Base-by-base conservation (phyloP, 257 asterid genomes). In the Jasminum sambac region DNA sequence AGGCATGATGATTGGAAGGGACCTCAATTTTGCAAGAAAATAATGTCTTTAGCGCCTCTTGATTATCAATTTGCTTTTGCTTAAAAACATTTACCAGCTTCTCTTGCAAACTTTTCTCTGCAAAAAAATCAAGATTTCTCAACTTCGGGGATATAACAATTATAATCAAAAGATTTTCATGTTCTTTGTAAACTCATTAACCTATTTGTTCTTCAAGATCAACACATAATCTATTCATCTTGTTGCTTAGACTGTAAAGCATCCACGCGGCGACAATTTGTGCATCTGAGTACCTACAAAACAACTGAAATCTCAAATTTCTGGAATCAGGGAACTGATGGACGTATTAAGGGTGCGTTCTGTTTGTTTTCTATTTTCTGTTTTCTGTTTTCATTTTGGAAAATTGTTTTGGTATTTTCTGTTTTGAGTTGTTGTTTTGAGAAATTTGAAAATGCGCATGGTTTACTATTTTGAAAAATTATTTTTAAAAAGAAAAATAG, bases 201-300 rank as follows among this genome's bases (percentile, higher is more conserved):
- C 97, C 97, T 79, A 82, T 85, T 68, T 77, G 75, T 64, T 82
- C 71, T 52, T 52, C 77, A 63, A 90, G 87, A 37, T 81, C 81
- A 63, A 5, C 65, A 66, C 74, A 77, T 71, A 90, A 68, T 39
- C 74, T 63, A 41, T 63, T 85, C 79, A 90, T 66, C 81, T 68
- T 90, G 46, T 42, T 68, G 50, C 84, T 84, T 66, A 87, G 39
- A 70, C 86, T 77, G 69, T 74, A 81, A 7, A 90, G 81, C 23
- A 78, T 71, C 90, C 91, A 85, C 3, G 90, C 68, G 44, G 88
- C 84, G 65, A 79, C 63, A 0, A 67, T 80, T 59, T 69, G 65
- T 68, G 76, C 76, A 66, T 78, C 79, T 12, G 85, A 82, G 76
- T 68, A 55, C 83, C 91, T 91, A 95, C 62, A 81, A 70, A 39